Percentiles rank a stretch among this genome's conserved stretches.
These are phyloP conservation scores for Takashimella koratensis DNA, from an alignment of 1,284 basidiomycete species.

Conservation along the genomic window DNA sequence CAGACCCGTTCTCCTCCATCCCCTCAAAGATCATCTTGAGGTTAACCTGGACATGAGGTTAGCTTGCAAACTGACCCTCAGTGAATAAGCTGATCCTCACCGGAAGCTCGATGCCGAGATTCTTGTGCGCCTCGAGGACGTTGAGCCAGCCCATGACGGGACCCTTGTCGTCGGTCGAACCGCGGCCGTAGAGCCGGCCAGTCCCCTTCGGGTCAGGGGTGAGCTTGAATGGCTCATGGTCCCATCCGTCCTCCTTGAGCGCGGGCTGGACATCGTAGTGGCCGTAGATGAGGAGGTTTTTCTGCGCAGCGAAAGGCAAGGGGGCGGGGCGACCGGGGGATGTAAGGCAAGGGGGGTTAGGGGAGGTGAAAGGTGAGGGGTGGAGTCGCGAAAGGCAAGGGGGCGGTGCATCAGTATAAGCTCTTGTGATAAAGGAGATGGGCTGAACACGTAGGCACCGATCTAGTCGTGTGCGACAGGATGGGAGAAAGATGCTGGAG, in stretches of 20 bases:
- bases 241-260: slow-evolving; percentile 79
- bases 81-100: slow-evolving; percentile 49
- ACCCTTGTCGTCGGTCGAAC: slow-evolving; percentile 88
- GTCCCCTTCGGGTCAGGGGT: slow-evolving; percentile 56
- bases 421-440: no score
- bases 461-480: no score
- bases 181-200: slow-evolving; percentile 72
- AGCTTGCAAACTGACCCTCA: not conserved
- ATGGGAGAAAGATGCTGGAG: not conserved
- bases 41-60: slow-evolving; percentile 57
- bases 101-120: slow-evolving; percentile 71
- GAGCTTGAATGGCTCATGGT: slow-evolving; percentile 84
- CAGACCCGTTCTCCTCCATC: slow-evolving; percentile 96
- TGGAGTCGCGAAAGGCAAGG: not conserved
- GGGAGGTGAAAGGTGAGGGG: not conserved
- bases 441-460: no score
- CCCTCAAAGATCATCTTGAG: slow-evolving; percentile 94
- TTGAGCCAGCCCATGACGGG: slow-evolving; percentile 92
- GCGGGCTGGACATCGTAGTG: slow-evolving; percentile 62
- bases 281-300: slow-evolving; percentile 88
- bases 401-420: no score
- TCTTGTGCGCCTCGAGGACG: slow-evolving; percentile 80
- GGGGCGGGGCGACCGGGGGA: slow-evolving; percentile 1
- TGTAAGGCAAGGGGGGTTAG: not conserved
- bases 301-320: slow-evolving; percentile 47